phyloP scores from a whole-genome alignment of 106 monocot genomes.

The Posidonia australis region DNA sequence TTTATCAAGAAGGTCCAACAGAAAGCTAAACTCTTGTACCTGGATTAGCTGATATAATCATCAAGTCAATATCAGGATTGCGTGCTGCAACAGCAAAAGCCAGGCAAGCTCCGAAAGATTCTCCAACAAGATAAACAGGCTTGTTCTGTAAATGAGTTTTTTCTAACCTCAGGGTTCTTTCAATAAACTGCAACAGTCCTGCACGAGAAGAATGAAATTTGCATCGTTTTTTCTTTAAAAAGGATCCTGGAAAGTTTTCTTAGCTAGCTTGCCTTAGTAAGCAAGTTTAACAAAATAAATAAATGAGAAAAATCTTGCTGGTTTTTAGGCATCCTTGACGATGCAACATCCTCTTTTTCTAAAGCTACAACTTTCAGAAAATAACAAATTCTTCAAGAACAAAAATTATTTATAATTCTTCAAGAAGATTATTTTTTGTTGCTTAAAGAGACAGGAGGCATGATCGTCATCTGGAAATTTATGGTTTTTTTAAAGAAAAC shows the following conservation, averaged over 20 bases:
- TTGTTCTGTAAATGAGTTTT: conserved; percentile 14
- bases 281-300: neutral
- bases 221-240: neutral
- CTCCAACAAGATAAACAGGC: conserved; percentile 84
- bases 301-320: no score
- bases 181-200: conserved; percentile 63
- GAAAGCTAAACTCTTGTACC: conserved; percentile 23
- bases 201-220: neutral
- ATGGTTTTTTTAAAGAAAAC: no score
- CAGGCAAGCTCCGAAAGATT: conserved; percentile 75
- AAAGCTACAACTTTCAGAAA: neutral
- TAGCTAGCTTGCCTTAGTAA: neutral
- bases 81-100: conserved; percentile 70
- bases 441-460: neutral
- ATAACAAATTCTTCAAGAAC: neutral
- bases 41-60: conserved; percentile 74
- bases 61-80: conserved; percentile 60
- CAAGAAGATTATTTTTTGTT: neutral
- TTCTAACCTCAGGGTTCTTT: conserved; percentile 44
- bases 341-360: no score
- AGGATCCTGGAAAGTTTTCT: neutral
- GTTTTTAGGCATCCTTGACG: no score
- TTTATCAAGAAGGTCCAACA: neutral
- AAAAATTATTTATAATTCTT: neutral
- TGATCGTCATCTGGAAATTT: no score